Evolutionary conservation across 23 red algal genomes (phyloP), one percentile per base, ranked within the genome.

Genomic region (Agarophyton chilense): DNA sequence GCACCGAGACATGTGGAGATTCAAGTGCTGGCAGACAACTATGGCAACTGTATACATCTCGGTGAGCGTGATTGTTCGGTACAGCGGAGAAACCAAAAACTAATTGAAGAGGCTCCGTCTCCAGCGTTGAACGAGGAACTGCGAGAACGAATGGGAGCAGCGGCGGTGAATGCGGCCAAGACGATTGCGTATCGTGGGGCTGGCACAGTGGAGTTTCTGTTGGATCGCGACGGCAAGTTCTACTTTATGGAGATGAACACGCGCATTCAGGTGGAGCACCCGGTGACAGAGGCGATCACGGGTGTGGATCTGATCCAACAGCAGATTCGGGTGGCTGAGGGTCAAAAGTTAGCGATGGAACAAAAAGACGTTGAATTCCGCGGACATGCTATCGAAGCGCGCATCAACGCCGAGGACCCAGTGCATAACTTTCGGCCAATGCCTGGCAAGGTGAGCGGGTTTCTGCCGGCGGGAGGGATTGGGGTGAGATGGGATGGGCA

Each of bases 221-320:
- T 95, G 83, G 93, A 95, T 44, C 75, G 72, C 17, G 41, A 46
- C 65, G 95, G 90, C 17, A 77, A 94, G 34, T 92, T 94, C 73
- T 98, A 90, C 73, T 98, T 98, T 78, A 94, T 98, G 96, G 96
- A 98, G 63, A 96, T 95, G 93, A 98, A 98, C 81, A 98, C 96
- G 36, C 84, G 96, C 14, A 89, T 98, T 73, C 96, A 98, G 87
- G 96, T 98, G 16, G 96, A 98, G 75, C 96, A 98, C 71, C 93
- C 96, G 38, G 94, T 98, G 18, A 98, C 96, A 8, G 96, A 98
- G 58, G 77, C 76, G 31, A 93, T 98, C 44, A 98, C 96, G 56
- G 96, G 96, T 4, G 72, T 94, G 24, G 96, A 98, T 77, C 79
- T 98, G 65, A 94, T 98, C 44, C 90, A 83, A 40, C 45, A 92